phyloP scores from a whole-genome alignment of 1,284 basidiomycete species.

The Blastosporella zonata region DNA sequence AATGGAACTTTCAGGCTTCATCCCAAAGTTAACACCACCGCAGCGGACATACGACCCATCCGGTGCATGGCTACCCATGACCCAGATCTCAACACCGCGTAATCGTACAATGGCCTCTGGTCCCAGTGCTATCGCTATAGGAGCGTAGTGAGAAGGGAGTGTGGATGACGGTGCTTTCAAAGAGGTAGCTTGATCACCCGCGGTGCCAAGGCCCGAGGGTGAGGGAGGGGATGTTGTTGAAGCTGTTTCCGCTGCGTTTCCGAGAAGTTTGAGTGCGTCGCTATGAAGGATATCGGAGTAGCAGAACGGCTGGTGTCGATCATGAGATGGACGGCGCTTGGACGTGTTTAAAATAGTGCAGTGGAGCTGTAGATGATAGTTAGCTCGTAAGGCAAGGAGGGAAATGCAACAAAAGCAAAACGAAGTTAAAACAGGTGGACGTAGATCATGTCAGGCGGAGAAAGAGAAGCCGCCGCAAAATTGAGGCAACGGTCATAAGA shows the following conservation, averaged over 20 bases:
- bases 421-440: neutral
- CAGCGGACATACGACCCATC: constrained; percentile 53
- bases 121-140: neutral
- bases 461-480: too few relatives aligned
- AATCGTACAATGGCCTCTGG: constrained; percentile 25
- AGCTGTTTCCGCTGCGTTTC: neutral
- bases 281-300: constrained; percentile 18
- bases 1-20: neutral
- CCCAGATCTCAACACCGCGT: constrained; percentile 54
- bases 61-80: constrained; percentile 56
- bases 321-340: constrained; percentile 12
- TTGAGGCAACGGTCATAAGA: too few relatives aligned
- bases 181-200: neutral
- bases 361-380: constrained; percentile 48
- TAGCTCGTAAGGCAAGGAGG: too few relatives aligned
- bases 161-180: neutral
- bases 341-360: constrained; percentile 62
- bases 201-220: neutral
- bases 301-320: constrained; percentile 16
- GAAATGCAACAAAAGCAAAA: neutral
- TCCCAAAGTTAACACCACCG: constrained; percentile 28
- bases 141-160: neutral
- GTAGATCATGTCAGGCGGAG: neutral
- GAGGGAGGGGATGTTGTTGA: neutral
- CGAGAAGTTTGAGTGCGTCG: constrained; percentile 1